Conservation (phyloP, 2,329 filamentous ascomycete genomes). For the Elsinoe perseae region DNA sequence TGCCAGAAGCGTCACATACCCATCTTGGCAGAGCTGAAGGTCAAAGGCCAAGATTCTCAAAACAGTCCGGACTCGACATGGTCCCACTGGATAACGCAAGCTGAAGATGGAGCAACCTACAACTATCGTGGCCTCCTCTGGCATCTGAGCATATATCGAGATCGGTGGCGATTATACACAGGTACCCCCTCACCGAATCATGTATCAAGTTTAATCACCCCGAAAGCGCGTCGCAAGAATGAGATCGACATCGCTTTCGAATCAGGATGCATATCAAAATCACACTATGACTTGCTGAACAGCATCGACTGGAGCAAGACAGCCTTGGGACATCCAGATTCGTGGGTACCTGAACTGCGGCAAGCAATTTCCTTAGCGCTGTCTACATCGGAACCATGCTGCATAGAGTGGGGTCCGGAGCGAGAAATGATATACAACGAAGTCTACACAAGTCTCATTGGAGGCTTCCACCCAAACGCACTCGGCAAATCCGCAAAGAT, state of each 20-base stretch:
- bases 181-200: neutral
- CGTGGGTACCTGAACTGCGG: conserved; percentile 15
- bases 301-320: conserved; percentile 14
- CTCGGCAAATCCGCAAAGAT: neutral
- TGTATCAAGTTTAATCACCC: neutral
- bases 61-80: neutral
- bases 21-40: too few species aligned
- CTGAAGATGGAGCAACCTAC: neutral
- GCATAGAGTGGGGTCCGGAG: conserved; percentile 15
- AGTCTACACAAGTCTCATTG: conserved; percentile 19
- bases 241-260: conserved; percentile 9
- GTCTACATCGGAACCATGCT: conserved; percentile 7
- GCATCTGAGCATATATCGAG: neutral
- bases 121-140: neutral
- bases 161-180: conserved; percentile 14
- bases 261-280: conserved; percentile 2
- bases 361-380: conserved; percentile 7
- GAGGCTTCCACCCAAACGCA: conserved; percentile 16
- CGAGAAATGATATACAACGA: conserved; percentile 23
- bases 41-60: neutral
- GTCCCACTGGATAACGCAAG: neutral
- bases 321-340: conserved; percentile 10
- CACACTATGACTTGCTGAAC: neutral
- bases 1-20: neutral
- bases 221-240: neutral